Conservation (phyloP, 2,329 filamentous ascomycete genomes). For the Diaporthe eres region DNA sequence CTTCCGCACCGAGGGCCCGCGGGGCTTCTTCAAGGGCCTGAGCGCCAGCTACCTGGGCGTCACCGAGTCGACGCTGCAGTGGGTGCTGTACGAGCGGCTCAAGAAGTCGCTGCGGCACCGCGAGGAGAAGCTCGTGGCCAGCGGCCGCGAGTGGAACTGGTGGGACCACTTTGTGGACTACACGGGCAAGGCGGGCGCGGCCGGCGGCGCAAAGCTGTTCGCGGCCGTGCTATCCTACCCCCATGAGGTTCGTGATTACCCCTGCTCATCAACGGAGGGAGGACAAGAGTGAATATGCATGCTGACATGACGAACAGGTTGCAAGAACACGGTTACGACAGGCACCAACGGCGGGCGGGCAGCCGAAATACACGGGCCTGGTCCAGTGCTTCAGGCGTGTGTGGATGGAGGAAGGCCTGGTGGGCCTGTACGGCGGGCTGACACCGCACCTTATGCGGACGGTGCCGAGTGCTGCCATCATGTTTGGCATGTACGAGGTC, state of each 20-base stretch:
- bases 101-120: constrained; percentile 80
- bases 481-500: constrained; percentile 89
- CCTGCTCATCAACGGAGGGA: background rate
- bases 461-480: constrained; percentile 93
- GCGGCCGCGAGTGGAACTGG: constrained; percentile 73
- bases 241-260: constrained; percentile 77
- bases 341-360: constrained; percentile 79
- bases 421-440: constrained; percentile 88
- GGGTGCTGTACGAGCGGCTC: constrained; percentile 94
- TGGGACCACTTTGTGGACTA: constrained; percentile 85
- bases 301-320: constrained; percentile 63
- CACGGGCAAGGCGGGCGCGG: constrained; percentile 83
- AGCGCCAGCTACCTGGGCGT: constrained; percentile 94
- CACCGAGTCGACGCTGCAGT: constrained; percentile 90
- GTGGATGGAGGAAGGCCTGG: constrained; percentile 89
- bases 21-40: constrained; percentile 89
- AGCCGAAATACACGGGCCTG: constrained; percentile 89
- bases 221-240: constrained; percentile 91
- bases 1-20: constrained; percentile 82
- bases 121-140: constrained; percentile 69
- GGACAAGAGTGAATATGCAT: background rate
- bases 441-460: constrained; percentile 93
- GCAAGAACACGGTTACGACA: constrained; percentile 88
- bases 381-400: constrained; percentile 90
- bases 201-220: constrained; percentile 87